Percentiles rank a stretch among this genome's conserved stretches.
phyloP scores from a whole-genome alignment of 2,329 filamentous ascomycete species.

The Aulographum hederae region DNA sequence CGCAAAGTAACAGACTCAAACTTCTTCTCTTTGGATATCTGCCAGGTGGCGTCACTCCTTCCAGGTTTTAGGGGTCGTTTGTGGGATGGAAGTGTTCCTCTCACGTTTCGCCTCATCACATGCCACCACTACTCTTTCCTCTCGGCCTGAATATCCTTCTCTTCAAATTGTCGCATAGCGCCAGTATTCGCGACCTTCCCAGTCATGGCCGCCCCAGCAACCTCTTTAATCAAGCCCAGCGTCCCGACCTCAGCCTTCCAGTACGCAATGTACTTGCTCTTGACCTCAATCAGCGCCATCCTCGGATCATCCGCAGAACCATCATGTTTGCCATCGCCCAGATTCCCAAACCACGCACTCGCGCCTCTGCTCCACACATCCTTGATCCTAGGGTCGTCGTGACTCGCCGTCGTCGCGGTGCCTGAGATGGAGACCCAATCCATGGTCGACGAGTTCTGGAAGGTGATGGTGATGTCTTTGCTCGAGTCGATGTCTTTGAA shows the following conservation, averaged over 20 bases:
- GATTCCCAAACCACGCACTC: slow-evolving; percentile 30
- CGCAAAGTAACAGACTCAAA: no score
- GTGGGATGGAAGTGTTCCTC: no score
- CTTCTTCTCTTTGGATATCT: no score
- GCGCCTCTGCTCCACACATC: slow-evolving; percentile 22
- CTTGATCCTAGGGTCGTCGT: slow-evolving; percentile 29
- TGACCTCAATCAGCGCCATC: slow-evolving; percentile 24
- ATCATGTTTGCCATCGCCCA: slow-evolving; percentile 29
- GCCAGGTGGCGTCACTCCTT: no score
- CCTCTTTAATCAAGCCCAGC: slow-evolving; percentile 21
- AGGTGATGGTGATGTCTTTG: slow-evolving; percentile 23
- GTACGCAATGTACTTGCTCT: slow-evolving; percentile 20
- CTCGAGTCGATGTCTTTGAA: slow-evolving; percentile 26
- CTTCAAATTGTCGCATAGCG: no score
- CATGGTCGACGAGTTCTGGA: slow-evolving; percentile 28
- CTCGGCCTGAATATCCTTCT: no score
- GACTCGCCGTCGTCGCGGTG: slow-evolving; percentile 19
- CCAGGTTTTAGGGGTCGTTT: no score
- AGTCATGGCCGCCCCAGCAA: slow-evolving; percentile 17
- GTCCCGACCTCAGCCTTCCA: slow-evolving; percentile 17
- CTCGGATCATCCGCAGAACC: slow-evolving; percentile 27
- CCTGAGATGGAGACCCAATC: slow-evolving; percentile 30
- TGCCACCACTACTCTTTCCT: no score
- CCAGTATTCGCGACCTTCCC: slow-evolving; percentile 22
- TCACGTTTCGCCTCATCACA: no score